Evolutionary conservation across 176 grass and related monocot species (phyloP), one percentile per base, ranked within the genome.

Genomic region (Oryza nivara): DNA sequence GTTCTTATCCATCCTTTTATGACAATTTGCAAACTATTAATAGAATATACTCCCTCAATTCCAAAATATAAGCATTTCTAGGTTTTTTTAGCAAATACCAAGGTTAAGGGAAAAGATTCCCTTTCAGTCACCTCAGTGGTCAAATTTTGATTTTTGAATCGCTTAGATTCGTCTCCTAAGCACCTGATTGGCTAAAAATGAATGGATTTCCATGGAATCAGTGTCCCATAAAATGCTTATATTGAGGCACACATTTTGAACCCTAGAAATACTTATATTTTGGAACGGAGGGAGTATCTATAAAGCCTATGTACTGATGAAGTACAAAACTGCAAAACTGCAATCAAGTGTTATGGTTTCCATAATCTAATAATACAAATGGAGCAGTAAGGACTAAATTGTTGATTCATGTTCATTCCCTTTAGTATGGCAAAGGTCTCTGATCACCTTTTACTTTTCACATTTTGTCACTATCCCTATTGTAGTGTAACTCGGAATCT

Each of bases 341-440:
- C 78, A 69, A n/a, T n/a, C 22, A 67, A 67, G 41, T 67, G 61
- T 67, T 79, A 44, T 19, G 15, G 63, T 32, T 79, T 48, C 46
- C 43, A 79, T 32, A 67, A 36, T 7, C 19, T 75, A 40, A 17
- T 46, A 41, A 72, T 65, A 30, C 19, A 79, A 64, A 72, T 13
- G 13, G 47, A 65, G 23, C 0, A 51, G 45, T 13, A 47, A 65
- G 28, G 30, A 15, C 49, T 40, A 22, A 47, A 9, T 48, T 72
- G 35, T 72, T 46, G 40, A 26, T 48, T 44, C 70, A 73, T 48
- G 70, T 28, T 44, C 19, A 10, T 46, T 5, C 9, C 43, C 12
- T 73, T 48, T 73, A 23, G 22, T 48, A 5, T 48, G 70, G 28
- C 43, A 16, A 28, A 23, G 9, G 43, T 8, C 2, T 7, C 44